Conservation (phyloP, 352 stramenopile genomes). For the Pythium biforme region DNA sequence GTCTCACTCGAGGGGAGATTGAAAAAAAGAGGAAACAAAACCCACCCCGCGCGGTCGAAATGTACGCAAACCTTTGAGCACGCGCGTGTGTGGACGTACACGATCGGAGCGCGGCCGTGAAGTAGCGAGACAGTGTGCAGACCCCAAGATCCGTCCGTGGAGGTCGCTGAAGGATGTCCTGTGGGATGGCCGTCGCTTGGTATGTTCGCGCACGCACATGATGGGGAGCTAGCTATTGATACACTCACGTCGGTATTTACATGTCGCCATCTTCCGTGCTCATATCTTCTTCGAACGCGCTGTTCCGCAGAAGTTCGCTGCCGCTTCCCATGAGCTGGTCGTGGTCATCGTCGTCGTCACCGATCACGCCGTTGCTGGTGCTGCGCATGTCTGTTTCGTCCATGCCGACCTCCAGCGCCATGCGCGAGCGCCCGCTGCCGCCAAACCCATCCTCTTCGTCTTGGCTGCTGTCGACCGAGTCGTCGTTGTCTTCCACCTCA, state of each 20-base stretch:
- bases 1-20: slow-evolving; percentile 4
- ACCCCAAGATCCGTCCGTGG: not conserved
- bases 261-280: slow-evolving; percentile 29
- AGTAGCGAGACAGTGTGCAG: not conserved
- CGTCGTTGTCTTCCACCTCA: slow-evolving; percentile 40
- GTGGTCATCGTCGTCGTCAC: slow-evolving; percentile 49
- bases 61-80: not conserved
- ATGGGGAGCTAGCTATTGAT: slow-evolving; percentile 9
- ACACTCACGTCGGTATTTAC: slow-evolving; percentile 17
- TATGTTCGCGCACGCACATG: not conserved
- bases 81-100: slow-evolving; percentile 1
- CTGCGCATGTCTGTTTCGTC: slow-evolving; percentile 34
- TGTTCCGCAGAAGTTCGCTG: slow-evolving; percentile 63
- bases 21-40: slow-evolving; percentile 27
- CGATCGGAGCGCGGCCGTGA: not conserved
- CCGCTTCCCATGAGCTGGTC: slow-evolving; percentile 76
- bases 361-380: slow-evolving; percentile 24
- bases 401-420: slow-evolving; percentile 29
- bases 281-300: slow-evolving; percentile 57
- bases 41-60: slow-evolving; percentile 14
- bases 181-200: too few species aligned
- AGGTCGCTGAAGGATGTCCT: not conserved
- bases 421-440: not conserved
- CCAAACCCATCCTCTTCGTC: slow-evolving; percentile 25
- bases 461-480: slow-evolving; percentile 21